phyloP scores from a whole-genome alignment of 805 yeast genomes.

The Schwanniomyces occidentalis region DNA sequence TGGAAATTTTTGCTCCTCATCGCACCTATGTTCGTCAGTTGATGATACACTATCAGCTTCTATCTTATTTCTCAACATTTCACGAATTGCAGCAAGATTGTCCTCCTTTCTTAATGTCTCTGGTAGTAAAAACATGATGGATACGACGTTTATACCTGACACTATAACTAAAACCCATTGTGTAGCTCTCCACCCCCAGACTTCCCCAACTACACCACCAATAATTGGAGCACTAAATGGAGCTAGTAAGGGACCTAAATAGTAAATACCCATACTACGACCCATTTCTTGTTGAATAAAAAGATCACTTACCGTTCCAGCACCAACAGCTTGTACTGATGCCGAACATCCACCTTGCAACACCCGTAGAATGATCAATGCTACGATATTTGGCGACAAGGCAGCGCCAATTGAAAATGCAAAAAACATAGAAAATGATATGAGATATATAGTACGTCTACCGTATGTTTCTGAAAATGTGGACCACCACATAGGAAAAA shows the following conservation, averaged over 20 bases:
- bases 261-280: conserved; percentile 73
- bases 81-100: conserved; percentile 35
- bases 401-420: conserved; percentile 76
- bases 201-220: conserved; percentile 71
- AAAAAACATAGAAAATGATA: conserved; percentile 62
- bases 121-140: conserved; percentile 63
- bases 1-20: conserved; percentile 4
- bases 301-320: conserved; percentile 81
- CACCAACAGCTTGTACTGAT: conserved; percentile 86
- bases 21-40: not conserved
- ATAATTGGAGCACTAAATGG: conserved; percentile 76
- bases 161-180: conserved; percentile 80
- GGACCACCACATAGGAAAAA: conserved; percentile 90
- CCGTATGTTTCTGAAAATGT: conserved; percentile 75
- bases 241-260: conserved; percentile 79
- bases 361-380: conserved; percentile 68
- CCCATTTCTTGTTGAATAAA: conserved; percentile 71
- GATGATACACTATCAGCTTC: conserved; percentile 4
- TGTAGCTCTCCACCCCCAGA: conserved; percentile 87
- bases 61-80: conserved; percentile 1
- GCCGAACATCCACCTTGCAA: conserved; percentile 81
- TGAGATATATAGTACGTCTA: conserved; percentile 68
- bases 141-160: conserved; percentile 51
- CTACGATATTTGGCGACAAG: conserved; percentile 56
- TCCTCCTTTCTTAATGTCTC: conserved; percentile 75